Evolutionary conservation across 1,284 basidiomycete species (phyloP).

Genomic region (Ustilago tritici): DNA sequence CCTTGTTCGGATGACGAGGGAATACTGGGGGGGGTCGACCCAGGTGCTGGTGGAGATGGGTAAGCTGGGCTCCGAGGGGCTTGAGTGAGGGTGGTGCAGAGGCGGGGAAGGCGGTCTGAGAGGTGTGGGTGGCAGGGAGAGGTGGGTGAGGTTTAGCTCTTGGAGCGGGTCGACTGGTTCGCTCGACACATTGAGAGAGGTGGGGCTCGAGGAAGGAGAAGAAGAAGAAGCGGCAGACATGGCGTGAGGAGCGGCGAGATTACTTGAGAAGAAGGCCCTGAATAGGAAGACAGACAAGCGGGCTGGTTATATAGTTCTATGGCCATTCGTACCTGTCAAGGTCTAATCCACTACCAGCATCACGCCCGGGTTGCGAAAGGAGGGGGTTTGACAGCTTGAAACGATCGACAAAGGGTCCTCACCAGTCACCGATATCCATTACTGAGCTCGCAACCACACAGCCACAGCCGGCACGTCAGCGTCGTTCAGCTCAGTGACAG

Average conservation of each 20-base stretch:
- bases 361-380: background rate
- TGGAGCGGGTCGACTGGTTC: background rate
- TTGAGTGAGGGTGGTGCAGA: background rate
- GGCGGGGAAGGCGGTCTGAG: slow-evolving; percentile 1
- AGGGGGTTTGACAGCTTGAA: background rate
- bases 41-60: slow-evolving; percentile 4
- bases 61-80: background rate
- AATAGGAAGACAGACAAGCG: too few relatives aligned
- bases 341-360: background rate
- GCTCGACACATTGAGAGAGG: background rate
- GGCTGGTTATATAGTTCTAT: background rate
- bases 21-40: slow-evolving; percentile 3
- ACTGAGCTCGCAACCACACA: too few relatives aligned
- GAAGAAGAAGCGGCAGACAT: background rate
- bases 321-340: background rate
- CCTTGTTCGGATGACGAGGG: background rate
- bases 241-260: background rate
- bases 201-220: background rate
- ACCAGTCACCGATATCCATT: background rate
- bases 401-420: slow-evolving; percentile 5
- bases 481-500: slow-evolving; percentile 4
- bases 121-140: background rate
- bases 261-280: too few relatives aligned
- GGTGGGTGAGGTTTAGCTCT: background rate
- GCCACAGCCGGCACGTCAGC: background rate